Evolutionary conservation across 176 grass and related monocot genomes (phyloP), one percentile per base, ranked within the genome.

Genomic region (Carex kokanica): DNA sequence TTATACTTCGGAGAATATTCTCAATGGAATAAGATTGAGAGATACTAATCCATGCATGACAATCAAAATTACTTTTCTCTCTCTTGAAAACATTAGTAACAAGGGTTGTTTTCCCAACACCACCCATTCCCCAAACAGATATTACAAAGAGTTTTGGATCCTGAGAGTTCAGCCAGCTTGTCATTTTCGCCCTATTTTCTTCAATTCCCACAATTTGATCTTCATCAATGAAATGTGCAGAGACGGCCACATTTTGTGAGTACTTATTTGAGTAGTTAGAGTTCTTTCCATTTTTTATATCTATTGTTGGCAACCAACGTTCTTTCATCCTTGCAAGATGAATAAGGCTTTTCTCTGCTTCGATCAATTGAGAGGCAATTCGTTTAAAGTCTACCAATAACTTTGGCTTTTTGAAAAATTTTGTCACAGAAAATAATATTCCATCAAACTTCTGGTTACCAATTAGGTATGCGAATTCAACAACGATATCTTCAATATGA

Each of bases 91-190:
- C 84, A 72, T 73, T 79, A 3, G 68, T 65, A 31, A 90, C 88
- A 7, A 93, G 80, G 40, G 88, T 90, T 10, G 88, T 90, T 74
- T 93, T 93, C 4, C 91, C 91, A 7, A 88, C 56, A 47, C 88
- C 91, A 5, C 84, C 86, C 91, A 90, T 88, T 11, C 91, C 91
- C 1, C 79, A 84, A 51, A 93, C 91, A 14, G 88, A 71, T 6
- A 88, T 78, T 40, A 74, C 5, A 8, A 52, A 59, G 75, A 25
- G 57, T 2, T 80, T 7, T 17, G 60, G 12, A 15, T 83, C 80
- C 29, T 60, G 24, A 10, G 66, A 59, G 6, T 51, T 38, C 40
- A 93, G 29, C 80, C 64, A 84, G 2, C 34, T 13, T 40, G 58
- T 69, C 20, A 88, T 14, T 6, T 2, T 57, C 32, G 5, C 1